Evolutionary conservation across 352 stramenopile genomes (phyloP).

Genomic region (Elongisporangium undulatum): DNA sequence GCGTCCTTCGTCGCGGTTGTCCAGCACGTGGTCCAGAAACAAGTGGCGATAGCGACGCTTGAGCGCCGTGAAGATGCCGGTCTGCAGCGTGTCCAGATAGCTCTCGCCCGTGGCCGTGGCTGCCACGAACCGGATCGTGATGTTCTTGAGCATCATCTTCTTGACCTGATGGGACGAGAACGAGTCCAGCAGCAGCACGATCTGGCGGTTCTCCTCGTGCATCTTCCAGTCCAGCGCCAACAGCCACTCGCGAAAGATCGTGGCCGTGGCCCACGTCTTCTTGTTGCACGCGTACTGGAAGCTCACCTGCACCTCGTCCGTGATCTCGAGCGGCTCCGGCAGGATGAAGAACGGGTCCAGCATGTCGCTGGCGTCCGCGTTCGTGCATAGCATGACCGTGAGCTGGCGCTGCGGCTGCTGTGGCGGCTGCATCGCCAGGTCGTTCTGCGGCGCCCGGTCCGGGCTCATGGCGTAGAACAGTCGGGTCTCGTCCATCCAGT

Average conservation of each 20-base stretch:
- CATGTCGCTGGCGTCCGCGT: slow-evolving; percentile 63
- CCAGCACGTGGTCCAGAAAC: slow-evolving; percentile 42
- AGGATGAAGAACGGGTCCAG: slow-evolving; percentile 69
- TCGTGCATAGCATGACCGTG: slow-evolving; percentile 60
- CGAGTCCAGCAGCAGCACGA: slow-evolving; percentile 65
- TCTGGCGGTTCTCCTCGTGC: slow-evolving; percentile 63
- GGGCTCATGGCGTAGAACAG: slow-evolving; percentile 44
- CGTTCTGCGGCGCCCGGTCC: slow-evolving; percentile 15
- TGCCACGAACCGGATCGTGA: slow-evolving; percentile 48
- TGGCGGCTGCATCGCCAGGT: background rate
- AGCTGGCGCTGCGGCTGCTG: slow-evolving; percentile 19
- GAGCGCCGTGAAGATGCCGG: slow-evolving; percentile 32
- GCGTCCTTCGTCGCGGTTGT: slow-evolving; percentile 29
- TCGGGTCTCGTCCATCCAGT: slow-evolving; percentile 72
- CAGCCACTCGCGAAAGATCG: slow-evolving; percentile 77
- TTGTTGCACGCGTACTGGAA: slow-evolving; percentile 72
- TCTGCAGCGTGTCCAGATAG: slow-evolving; percentile 35
- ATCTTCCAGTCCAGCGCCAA: slow-evolving; percentile 74
- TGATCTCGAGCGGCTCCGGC: slow-evolving; percentile 20
- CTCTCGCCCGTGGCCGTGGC: slow-evolving; percentile 29
- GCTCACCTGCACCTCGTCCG: slow-evolving; percentile 9
- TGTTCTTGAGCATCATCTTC: slow-evolving; percentile 57
- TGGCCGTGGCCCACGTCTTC: slow-evolving; percentile 65
- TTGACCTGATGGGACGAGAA: slow-evolving; percentile 51
- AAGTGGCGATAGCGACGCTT: slow-evolving; percentile 59